Percentiles rank a stretch among this genome's conserved stretches.
phyloP scores from a whole-genome alignment of 2,329 filamentous ascomycete species.

The Stylonectria norvegica region DNA sequence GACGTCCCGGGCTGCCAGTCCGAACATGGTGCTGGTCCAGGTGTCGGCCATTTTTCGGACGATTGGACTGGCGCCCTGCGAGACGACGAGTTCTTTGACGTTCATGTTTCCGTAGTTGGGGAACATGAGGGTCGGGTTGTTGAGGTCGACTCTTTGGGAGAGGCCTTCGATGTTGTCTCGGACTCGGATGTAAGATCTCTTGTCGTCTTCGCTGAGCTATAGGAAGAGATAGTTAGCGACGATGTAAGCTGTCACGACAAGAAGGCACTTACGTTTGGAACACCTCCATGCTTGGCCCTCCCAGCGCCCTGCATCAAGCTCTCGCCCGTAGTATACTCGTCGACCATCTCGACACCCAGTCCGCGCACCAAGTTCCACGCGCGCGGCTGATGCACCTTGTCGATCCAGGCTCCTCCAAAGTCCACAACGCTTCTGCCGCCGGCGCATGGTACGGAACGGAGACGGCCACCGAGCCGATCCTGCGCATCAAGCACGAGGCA shows the following conservation, averaged over 20 bases:
- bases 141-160: conserved; percentile 17
- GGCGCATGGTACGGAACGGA: conserved; percentile 11
- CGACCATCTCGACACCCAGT: conserved; percentile 9
- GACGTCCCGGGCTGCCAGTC: conserved; percentile 16
- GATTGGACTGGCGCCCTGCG: conserved; percentile 15
- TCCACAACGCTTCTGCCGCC: conserved; percentile 11
- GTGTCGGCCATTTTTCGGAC: conserved; percentile 14
- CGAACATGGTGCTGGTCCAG: conserved; percentile 27
- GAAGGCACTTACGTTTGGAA: conserved; percentile 7
- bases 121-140: conserved; percentile 12
- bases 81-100: conserved; percentile 17
- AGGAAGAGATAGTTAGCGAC: background rate
- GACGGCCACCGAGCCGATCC: conserved; percentile 13
- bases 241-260: background rate
- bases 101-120: conserved; percentile 19
- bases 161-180: conserved; percentile 18
- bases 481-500: conserved; percentile 22
- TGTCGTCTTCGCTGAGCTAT: conserved; percentile 13
- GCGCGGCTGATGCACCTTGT: conserved; percentile 15
- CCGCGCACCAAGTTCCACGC: conserved; percentile 8
- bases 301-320: conserved; percentile 10
- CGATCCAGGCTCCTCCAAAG: conserved; percentile 21
- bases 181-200: conserved; percentile 14
- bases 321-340: conserved; percentile 6
- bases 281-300: conserved; percentile 2